These are phyloP conservation scores for Raffaelea ambrosiae DNA, from an alignment of 2,329 filamentous ascomycete genomes.

Conservation along the genomic window DNA sequence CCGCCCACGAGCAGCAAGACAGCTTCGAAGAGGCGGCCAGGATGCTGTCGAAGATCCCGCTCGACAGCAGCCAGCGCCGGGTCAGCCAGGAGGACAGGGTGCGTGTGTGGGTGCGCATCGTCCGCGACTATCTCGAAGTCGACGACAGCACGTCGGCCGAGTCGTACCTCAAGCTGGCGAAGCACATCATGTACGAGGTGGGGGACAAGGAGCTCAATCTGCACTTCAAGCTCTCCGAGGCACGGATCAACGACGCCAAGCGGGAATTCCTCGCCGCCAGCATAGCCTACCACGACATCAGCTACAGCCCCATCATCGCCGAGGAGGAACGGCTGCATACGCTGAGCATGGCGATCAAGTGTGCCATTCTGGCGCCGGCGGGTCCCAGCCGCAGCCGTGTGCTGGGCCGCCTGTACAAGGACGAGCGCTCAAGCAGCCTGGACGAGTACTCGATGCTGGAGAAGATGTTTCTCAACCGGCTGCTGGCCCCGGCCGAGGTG, in stretches of 20 bases:
- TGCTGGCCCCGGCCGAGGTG: conserved; percentile 76
- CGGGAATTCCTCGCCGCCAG: conserved; percentile 83
- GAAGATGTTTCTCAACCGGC: conserved; percentile 92
- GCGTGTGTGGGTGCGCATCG: conserved; percentile 84
- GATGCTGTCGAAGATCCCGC: conserved; percentile 71
- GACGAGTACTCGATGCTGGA: conserved; percentile 83
- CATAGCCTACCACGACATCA: conserved; percentile 81
- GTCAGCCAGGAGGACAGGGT: conserved; percentile 78
- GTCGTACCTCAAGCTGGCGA: conserved; percentile 86
- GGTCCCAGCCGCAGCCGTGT: conserved; percentile 75
- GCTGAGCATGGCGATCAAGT: conserved; percentile 79
- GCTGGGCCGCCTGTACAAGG: conserved; percentile 82
- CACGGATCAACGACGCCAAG: conserved; percentile 85
- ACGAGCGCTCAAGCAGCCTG: conserved; percentile 69
- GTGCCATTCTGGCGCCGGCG: conserved; percentile 84
- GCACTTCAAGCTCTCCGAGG: conserved; percentile 85
- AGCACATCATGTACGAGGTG: conserved; percentile 79
- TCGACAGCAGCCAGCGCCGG: conserved; percentile 81
- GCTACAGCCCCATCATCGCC: conserved; percentile 66
- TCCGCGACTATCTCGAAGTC: conserved; percentile 87
- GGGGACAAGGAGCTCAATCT: conserved; percentile 65
- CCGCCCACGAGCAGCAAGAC: conserved; percentile 73
- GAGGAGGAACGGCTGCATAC: conserved; percentile 81
- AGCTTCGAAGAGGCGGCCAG: conserved; percentile 74
- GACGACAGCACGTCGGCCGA: conserved; percentile 84